phyloP scores from a whole-genome alignment of 1,139 yeast species.

The Kurtzmaniella quercitrusa region DNA sequence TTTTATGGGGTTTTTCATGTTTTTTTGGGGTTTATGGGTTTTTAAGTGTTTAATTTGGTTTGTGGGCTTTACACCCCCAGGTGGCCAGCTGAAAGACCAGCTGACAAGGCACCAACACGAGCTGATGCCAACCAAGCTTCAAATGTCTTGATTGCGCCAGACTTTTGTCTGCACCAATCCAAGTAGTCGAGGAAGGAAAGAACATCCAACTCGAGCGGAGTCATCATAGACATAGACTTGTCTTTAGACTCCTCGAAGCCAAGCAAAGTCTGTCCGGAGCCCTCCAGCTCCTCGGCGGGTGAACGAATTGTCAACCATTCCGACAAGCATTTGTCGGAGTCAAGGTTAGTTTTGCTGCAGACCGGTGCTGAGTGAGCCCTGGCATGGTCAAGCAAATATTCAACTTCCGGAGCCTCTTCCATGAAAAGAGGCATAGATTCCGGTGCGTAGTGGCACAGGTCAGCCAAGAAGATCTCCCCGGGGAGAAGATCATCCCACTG shows the following conservation, averaged over 20 bases:
- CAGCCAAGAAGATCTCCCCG: background rate
- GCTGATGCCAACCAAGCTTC: too few species aligned
- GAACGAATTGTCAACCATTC: background rate
- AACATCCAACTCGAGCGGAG: background rate
- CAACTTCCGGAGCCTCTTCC: background rate
- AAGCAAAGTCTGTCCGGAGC: background rate
- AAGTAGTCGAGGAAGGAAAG: background rate
- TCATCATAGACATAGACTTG: background rate
- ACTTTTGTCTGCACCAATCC: background rate
- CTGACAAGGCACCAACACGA: too few species aligned
- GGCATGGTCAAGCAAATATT: background rate
- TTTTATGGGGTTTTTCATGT: too few species aligned
- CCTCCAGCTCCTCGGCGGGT: background rate
- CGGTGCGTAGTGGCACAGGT: background rate
- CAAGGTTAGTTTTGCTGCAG: background rate
- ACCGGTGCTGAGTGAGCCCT: background rate
- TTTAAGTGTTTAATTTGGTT: too few species aligned
- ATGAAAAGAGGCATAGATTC: background rate
- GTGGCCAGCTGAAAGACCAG: too few species aligned
- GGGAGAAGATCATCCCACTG: background rate
- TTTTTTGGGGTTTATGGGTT: too few species aligned
- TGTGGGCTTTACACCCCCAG: too few species aligned
- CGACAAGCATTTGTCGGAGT: background rate
- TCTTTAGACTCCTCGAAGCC: background rate
- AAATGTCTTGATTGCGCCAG: too few species aligned